Base-by-base conservation (phyloP, 441 rosid genomes). In the Erysimum pusillum region DNA sequence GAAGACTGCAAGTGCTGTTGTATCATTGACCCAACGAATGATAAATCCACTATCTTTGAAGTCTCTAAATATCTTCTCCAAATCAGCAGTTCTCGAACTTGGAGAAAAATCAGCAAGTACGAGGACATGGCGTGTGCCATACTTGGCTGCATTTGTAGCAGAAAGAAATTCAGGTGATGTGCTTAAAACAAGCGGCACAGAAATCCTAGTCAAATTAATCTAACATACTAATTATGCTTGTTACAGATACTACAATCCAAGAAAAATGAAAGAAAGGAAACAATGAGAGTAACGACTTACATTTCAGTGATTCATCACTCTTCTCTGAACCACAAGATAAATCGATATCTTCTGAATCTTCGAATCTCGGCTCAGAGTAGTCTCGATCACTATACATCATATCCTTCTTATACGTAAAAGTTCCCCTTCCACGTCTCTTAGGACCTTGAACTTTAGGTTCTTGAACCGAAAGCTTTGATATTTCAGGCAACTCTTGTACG, bases 21-120 rank as follows among this genome's bases (percentile, higher is more conserved):
- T 95, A 75, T 95, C 98, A 84, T 85, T 89, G 69, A 92, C 91
- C 98, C 99, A 95, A 75, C 92, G 94, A 83, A 92, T 89, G 73
- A 81, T 83, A 76, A 92, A 73, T 71, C 87, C 91, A 41, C 54
- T 79, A 59, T 82, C 92, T 74, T 67, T 87, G 41, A 85, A 91
- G 76, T 85, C 90, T 63, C 76, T 84, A 61, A 90, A 84, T 65
- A 89, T 83, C 80, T 82, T 93, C 83, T 95, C 99, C 60, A 95
- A 87, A 66, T 93, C 96, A 31, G 75, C 85, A 20, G 96, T 88
- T 86, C 84, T 88, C 49, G 86, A 87, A 71, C 82, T 88, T 51
- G 98, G 92, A 39, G 92, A 85, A 83, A 95, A 93, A 68, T 64
- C 88, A 63, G 92, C 80, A 52, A 95, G 86, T 68, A 91, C 95